These are phyloP conservation scores for Lachnellula occidentalis DNA, from an alignment of 2,329 filamentous ascomycete species.

Conservation along the genomic window DNA sequence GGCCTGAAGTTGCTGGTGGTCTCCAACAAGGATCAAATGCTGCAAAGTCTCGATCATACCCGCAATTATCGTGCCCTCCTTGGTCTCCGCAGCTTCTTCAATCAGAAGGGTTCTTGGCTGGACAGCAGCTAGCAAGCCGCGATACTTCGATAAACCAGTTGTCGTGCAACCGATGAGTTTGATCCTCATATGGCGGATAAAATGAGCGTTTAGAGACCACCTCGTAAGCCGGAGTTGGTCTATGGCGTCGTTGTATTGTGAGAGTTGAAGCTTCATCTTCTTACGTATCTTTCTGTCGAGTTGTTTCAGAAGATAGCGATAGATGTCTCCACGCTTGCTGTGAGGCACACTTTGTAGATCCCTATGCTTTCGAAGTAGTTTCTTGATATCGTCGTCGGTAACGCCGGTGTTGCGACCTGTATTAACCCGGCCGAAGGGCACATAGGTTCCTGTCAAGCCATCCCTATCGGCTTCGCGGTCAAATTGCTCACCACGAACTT, in stretches of 20 bases:
- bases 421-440: slow-evolving; percentile 20
- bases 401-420: slow-evolving; percentile 20
- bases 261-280: slow-evolving; percentile 14
- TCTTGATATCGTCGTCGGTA: slow-evolving; percentile 16
- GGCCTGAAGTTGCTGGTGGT: slow-evolving; percentile 63
- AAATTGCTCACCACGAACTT: slow-evolving; percentile 12
- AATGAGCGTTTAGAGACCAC: slow-evolving; percentile 20
- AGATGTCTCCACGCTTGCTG: slow-evolving; percentile 25
- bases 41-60: slow-evolving; percentile 57
- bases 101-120: slow-evolving; percentile 58
- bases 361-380: slow-evolving; percentile 10
- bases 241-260: slow-evolving; percentile 18
- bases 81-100: slow-evolving; percentile 62
- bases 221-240: slow-evolving; percentile 18
- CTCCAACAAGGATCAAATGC: slow-evolving; percentile 63
- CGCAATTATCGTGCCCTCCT: slow-evolving; percentile 50
- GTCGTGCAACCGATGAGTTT: slow-evolving; percentile 46
- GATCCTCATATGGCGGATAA: slow-evolving; percentile 57
- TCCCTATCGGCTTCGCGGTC: slow-evolving; percentile 19
- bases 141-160: slow-evolving; percentile 65
- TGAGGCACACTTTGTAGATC: slow-evolving; percentile 26
- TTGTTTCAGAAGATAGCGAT: slow-evolving; percentile 26
- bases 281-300: slow-evolving; percentile 18
- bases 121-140: slow-evolving; percentile 53
- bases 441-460: slow-evolving; percentile 20